Evolutionary conservation across 805 yeast species (phyloP), one percentile per base, ranked within the genome.

Genomic region (Kodamaea nitidulidarum): DNA sequence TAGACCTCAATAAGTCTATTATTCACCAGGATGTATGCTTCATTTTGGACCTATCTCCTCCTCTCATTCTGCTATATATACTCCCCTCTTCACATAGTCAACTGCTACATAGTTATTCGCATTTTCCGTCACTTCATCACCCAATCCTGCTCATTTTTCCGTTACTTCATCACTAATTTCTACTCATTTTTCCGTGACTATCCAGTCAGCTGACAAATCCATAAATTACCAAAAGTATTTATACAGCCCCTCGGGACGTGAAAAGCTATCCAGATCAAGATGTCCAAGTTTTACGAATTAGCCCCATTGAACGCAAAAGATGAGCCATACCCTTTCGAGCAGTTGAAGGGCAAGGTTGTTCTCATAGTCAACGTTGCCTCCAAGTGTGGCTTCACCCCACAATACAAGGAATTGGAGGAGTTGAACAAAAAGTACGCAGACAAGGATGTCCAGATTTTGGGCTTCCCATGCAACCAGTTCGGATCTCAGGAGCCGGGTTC

Each of bases 281-380:
- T 76, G 81, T 68, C 82, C 21, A 55, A 63, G 7, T 81, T 88
- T 55, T 87, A 87, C 73, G 79, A 73, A 2, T 76, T 84, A 44
- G 56, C 73, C 11, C 84, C 93, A n/a, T 50, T 58, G 29, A 86
- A 83, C 65, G 71, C 72, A 55, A 67, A 71, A 35, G 82, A 81
- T 25, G 55, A 78, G 46, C 76, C 75, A 15, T 81, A 67, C 58
- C 73, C 83, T 20, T 80, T 88, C 51, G 50, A 61, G 31, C 65
- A 80, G 43, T 67, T 84, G 42, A 73, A 81, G 58, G 95, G 91
- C 30, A 84, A 88, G 60, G 95, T 82, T 32, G 90, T 88, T 12
- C 60, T 88, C 32, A 70, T 88, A 41, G 95, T 88, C 44, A 88
- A 88, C 60, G 91, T 87, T 26, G 96, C 96, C 12, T 82, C 93